A percentile compares a stretch with the other conserved stretches of the same genome.
Conservation (phyloP, 108 stramenopile genomes). For the Licmophora abbreviata region DNA sequence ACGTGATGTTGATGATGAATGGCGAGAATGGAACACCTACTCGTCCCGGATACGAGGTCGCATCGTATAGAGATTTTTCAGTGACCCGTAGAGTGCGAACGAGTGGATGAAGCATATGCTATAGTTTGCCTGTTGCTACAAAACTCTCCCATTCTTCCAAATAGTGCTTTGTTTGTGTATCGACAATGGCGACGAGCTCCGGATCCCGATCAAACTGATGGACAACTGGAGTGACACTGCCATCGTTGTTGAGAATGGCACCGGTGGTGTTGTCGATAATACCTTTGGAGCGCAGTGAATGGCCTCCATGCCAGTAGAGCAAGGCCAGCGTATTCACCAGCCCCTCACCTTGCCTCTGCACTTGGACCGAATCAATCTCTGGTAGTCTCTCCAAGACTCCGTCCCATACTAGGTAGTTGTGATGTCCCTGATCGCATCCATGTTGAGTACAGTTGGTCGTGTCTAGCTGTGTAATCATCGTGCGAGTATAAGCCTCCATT, state of each 20-base stretch:
- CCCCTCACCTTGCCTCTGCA: background rate
- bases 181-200: background rate
- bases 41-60: too few relatives aligned
- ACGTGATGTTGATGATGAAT: too few relatives aligned
- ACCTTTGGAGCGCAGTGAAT: background rate
- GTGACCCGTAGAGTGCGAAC: too few relatives aligned
- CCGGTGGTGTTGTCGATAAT: background rate
- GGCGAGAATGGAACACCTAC: too few relatives aligned
- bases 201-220: background rate
- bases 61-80: too few relatives aligned
- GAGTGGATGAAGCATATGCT: too few relatives aligned
- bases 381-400: background rate
- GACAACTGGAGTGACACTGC: background rate
- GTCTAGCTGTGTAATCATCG: background rate
- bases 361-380: background rate
- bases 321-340: background rate
- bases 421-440: background rate
- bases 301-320: background rate
- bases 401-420: background rate
- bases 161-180: background rate
- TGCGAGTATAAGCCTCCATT: background rate
- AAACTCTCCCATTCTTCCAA: background rate
- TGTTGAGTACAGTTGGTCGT: background rate
- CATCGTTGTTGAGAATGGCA: background rate
- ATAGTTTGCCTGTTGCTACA: too few relatives aligned